phyloP scores from a whole-genome alignment of 2,329 filamentous ascomycete species.

The Lithohypha guttulata region DNA sequence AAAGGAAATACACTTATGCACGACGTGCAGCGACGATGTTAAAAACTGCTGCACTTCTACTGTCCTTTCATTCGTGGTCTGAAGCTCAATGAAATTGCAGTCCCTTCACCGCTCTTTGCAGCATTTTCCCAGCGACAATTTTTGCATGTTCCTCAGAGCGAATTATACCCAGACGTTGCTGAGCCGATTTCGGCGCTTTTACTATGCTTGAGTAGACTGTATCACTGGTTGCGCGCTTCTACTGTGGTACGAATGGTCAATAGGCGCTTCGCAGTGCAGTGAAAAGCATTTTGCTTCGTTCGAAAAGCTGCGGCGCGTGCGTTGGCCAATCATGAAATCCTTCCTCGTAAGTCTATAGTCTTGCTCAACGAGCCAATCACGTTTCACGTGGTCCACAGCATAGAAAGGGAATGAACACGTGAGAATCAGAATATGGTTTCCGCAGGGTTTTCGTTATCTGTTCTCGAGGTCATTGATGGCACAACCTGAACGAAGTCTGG shows the following conservation, averaged over 20 bases:
- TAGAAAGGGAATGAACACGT: background rate
- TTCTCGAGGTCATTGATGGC: too few species aligned
- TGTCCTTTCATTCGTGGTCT: slow-evolving; percentile 6
- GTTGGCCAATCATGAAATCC: background rate
- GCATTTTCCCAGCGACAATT: background rate
- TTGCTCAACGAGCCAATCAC: too few species aligned
- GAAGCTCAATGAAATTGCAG: slow-evolving; percentile 1
- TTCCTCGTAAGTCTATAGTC: too few species aligned
- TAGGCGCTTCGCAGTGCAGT: too few species aligned
- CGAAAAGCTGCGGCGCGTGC: too few species aligned
- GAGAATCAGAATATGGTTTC: background rate
- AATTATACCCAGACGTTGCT: slow-evolving; percentile 5
- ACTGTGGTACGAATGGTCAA: too few species aligned
- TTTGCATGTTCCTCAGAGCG: slow-evolving; percentile 2
- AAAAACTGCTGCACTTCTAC: background rate
- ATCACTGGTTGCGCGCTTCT: slow-evolving; percentile 8
- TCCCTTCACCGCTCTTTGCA: slow-evolving; percentile 8
- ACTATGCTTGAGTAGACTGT: slow-evolving; percentile 8
- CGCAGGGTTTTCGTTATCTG: background rate
- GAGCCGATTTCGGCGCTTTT: slow-evolving; percentile 6
- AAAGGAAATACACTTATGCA: slow-evolving; percentile 5
- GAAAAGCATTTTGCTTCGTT: too few species aligned
- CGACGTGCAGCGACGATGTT: slow-evolving; percentile 7
- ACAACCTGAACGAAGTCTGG: too few species aligned
- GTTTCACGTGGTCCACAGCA: background rate